Percentiles rank a stretch among this genome's conserved stretches.
These are phyloP conservation scores for Posidonia oceanica DNA, from an alignment of 116 monocot genomes.

Conservation along the genomic window DNA sequence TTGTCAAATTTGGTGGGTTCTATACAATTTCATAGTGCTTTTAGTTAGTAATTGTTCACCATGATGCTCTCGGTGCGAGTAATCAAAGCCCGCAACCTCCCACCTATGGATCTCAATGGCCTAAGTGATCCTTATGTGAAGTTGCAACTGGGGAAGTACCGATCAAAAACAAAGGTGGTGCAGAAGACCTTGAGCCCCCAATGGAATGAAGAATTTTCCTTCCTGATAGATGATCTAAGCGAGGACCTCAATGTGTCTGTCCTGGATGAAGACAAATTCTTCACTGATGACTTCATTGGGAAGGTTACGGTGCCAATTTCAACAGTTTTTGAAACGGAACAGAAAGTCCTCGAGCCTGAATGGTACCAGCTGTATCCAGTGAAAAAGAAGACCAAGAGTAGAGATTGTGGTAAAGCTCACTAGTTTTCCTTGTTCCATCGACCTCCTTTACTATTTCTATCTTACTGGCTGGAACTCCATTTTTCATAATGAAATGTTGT, in stretches of 20 bases:
- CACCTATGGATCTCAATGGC: conserved; percentile 54
- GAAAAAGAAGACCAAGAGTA: conserved; percentile 55
- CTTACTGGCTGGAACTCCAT: not conserved
- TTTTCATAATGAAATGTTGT: not conserved
- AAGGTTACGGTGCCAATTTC: conserved; percentile 44
- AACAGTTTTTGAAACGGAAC: conserved; percentile 41
- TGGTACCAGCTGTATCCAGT: conserved; percentile 72
- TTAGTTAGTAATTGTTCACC: not conserved
- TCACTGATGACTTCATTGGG: conserved; percentile 66
- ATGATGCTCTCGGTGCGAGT: conserved; percentile 57
- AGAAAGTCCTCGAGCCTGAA: conserved; percentile 37
- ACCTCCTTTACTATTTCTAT: not conserved
- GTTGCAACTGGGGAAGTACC: conserved; percentile 61
- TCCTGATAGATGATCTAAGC: conserved; percentile 51
- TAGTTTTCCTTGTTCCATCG: not conserved
- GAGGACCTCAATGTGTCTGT: conserved; percentile 53
- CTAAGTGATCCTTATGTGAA: conserved; percentile 73
- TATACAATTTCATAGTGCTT: not conserved
- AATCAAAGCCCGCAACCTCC: conserved; percentile 64
- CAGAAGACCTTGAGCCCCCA: conserved; percentile 51
- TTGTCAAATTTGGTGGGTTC: not conserved
- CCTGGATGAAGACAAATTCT: conserved; percentile 72
- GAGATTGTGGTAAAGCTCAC: conserved; percentile 50
- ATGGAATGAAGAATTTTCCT: conserved; percentile 84
- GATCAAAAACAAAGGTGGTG: conserved; percentile 55